Evolutionary conservation across 805 yeast species (phyloP).

Genomic region (Pichia pseudocactophila): DNA sequence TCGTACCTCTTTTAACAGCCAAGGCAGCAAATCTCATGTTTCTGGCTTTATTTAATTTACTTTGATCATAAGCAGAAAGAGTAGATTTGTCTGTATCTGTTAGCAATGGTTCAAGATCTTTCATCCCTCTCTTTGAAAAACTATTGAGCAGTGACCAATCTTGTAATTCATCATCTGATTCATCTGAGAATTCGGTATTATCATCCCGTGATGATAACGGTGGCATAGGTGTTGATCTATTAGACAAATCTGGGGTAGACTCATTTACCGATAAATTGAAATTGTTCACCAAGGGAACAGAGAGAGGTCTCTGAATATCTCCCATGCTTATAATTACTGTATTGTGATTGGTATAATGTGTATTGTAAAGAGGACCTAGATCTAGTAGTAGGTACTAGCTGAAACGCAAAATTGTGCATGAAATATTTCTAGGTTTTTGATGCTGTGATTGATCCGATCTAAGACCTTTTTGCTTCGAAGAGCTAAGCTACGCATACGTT

Average conservation of each 20-base stretch:
- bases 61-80: constrained; percentile 23
- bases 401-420: no score
- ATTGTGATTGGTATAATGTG: no score
- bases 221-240: constrained; percentile 3
- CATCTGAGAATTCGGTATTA: constrained; percentile 19
- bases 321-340: neutral
- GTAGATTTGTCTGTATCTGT: constrained; percentile 7
- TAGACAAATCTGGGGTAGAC: constrained; percentile 1
- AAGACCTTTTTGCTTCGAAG: no score
- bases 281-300: neutral
- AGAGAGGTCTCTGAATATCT: neutral
- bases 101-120: constrained; percentile 63
- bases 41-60: constrained; percentile 42
- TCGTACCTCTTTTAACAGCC: constrained; percentile 37
- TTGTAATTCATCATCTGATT: constrained; percentile 37
- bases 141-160: constrained; percentile 41
- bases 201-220: constrained; percentile 2
- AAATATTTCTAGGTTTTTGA: no score
- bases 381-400: no score
- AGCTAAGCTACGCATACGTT: no score
- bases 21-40: constrained; percentile 69
- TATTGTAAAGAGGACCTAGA: no score
- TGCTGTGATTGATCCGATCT: no score
- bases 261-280: neutral
- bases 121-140: constrained; percentile 70